Conservation (phyloP, 2,329 filamentous ascomycete species). For the Aspergillus piperis region DNA sequence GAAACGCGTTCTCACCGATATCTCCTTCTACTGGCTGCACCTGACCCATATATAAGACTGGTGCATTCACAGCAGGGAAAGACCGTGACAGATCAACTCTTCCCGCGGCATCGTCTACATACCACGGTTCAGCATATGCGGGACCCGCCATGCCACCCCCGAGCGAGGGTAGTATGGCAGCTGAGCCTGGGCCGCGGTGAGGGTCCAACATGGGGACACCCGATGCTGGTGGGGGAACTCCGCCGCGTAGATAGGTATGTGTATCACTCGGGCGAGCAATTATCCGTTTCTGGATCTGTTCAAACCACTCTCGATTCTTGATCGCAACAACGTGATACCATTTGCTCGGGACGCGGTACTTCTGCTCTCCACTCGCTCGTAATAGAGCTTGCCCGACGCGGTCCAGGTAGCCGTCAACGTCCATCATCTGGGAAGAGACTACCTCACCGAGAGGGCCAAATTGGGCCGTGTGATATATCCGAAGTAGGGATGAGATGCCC, state of each 20-base stretch:
- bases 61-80: not conserved
- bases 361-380: not conserved
- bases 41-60: not conserved
- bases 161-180: not conserved
- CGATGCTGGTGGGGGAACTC: not conserved
- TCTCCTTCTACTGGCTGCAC: not conserved
- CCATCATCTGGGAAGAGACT: not conserved
- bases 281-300: not conserved
- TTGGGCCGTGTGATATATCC: slow-evolving; percentile 1
- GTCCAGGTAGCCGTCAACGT: slow-evolving; percentile 3
- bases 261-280: not conserved
- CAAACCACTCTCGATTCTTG: slow-evolving; percentile 6
- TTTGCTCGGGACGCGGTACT: slow-evolving; percentile 6
- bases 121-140: not conserved
- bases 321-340: slow-evolving; percentile 3
- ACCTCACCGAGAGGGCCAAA: not conserved
- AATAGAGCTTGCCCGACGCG: not conserved
- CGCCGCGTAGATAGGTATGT: not conserved
- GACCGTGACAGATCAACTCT: not conserved
- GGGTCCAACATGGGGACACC: not conserved
- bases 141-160: not conserved
- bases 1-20: not conserved
- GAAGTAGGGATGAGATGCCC: not conserved
- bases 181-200: not conserved
- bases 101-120: not conserved